phyloP scores from a whole-genome alignment of 345 rosid genomes.

The Brassica carinata region DNA sequence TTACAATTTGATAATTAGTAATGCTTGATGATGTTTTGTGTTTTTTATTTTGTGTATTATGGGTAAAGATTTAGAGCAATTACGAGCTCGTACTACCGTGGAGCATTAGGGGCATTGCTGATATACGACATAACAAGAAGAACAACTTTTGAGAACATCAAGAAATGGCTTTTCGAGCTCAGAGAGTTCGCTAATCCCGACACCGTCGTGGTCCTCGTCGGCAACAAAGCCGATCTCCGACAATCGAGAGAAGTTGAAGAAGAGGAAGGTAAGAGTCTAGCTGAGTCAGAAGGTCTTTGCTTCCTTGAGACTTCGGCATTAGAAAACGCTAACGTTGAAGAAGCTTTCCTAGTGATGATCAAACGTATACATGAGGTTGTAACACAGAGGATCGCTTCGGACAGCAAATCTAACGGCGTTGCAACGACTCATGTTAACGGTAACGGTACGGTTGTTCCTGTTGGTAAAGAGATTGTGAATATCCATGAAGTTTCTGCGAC shows the following conservation, averaged over 20 bases:
- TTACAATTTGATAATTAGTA: background rate
- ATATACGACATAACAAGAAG: constrained; percentile 78
- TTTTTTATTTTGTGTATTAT: background rate
- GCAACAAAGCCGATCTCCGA: constrained; percentile 68
- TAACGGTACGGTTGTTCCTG: constrained; percentile 36
- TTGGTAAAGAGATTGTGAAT: constrained; percentile 57
- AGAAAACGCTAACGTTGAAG: constrained; percentile 72
- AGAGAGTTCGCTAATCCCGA: constrained; percentile 60
- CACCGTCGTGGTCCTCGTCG: constrained; percentile 74
- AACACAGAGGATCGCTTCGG: constrained; percentile 50
- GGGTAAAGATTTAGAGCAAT: constrained; percentile 79
- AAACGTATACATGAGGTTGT: constrained; percentile 57
- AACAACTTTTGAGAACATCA: constrained; percentile 57
- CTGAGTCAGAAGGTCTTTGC: constrained; percentile 61
- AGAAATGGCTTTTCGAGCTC: constrained; percentile 81
- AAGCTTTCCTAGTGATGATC: constrained; percentile 75
- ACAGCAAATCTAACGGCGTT: constrained; percentile 49
- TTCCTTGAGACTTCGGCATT: constrained; percentile 87
- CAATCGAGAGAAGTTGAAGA: constrained; percentile 58
- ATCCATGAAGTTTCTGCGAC: constrained; percentile 74
- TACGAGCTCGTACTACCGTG: constrained; percentile 87
- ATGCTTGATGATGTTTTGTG: background rate
- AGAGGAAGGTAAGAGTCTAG: constrained; percentile 67
- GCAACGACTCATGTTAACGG: background rate
- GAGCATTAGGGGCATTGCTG: constrained; percentile 80